phyloP scores from a whole-genome alignment of 192 early-diverging fungal genomes.

The Linnemannia hyalina region DNA sequence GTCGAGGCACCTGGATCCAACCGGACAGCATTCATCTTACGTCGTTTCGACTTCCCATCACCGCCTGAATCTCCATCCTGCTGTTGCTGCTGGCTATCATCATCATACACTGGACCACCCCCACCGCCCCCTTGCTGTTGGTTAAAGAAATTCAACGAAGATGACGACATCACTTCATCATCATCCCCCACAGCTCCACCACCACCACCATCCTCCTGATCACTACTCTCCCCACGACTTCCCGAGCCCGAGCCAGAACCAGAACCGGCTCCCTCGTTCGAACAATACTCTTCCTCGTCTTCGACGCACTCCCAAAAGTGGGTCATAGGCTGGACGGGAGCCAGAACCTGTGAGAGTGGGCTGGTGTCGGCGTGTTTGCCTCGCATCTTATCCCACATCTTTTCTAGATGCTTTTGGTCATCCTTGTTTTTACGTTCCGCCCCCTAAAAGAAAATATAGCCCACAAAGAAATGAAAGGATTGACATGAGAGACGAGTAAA shows the following conservation, averaged over 20 bases:
- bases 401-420: slow-evolving; percentile 79
- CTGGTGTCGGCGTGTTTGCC: slow-evolving; percentile 55
- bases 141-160: background rate
- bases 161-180: background rate
- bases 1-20: background rate
- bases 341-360: slow-evolving; percentile 54
- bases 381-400: slow-evolving; percentile 71
- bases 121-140: background rate
- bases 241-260: background rate
- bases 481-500: background rate
- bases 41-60: background rate
- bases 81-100: background rate
- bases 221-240: background rate
- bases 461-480: background rate
- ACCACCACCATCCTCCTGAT: background rate
- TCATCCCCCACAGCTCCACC: background rate
- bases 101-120: background rate
- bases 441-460: slow-evolving; percentile 53
- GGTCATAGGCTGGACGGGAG: slow-evolving; percentile 52
- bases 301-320: slow-evolving; percentile 55
- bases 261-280: background rate
- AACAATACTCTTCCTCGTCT: slow-evolving; percentile 47
- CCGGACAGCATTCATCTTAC: background rate
- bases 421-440: slow-evolving; percentile 86
- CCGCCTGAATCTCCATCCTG: background rate